Evolutionary conservation across 345 rosid genomes (phyloP), one percentile per base, ranked within the genome.

Genomic region (Sonneratia alba): DNA sequence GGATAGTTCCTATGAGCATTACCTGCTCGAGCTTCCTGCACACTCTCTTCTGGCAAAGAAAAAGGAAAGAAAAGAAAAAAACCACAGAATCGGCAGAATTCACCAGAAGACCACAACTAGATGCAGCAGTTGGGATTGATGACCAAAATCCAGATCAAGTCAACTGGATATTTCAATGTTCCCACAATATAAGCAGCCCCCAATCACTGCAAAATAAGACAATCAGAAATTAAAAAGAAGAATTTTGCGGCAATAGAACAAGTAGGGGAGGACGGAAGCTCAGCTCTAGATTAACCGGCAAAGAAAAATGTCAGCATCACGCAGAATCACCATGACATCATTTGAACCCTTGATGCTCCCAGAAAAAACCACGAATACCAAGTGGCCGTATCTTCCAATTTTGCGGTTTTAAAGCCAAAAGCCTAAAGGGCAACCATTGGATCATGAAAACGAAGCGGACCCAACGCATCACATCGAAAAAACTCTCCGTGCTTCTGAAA

Each of bases 401-500:
- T 61, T 27, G 36, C 45, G 45, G 45, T 9, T 42, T 42, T 42
- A 5, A 42, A 42, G 45, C 45, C 45, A 42, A 42, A 42, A 42
- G 45, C 2, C 6, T 27, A 24, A 61, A 7, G 65, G 65, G 65
- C 22, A 61, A 24, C 15, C 65, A 61, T 22, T 34, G 15, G 65
- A 61, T 61, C 65, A 5, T 32, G 36, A 61, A 24, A 61, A 61
- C 3, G 36, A 61, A 27, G 12, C 65, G 27, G 4, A 61, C 65
- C 65, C 65, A 61, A 61, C 27, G 22, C 36, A 61, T 61, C 65
- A 61, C 36, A 61, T 61, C 65, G 65, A 61, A 24, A 61, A 14
- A 9, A 24, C 34, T 22, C 65, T 61, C 36, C 22, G 36, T n/a
- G 62, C 2, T 27, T 3, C 62, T n/a, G 19, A 18, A 49, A 13